A percentile compares a stretch with the other conserved stretches of the same genome.
Conservation (phyloP, 805 yeast genomes). For the Nakazawaea laoshanensis region DNA sequence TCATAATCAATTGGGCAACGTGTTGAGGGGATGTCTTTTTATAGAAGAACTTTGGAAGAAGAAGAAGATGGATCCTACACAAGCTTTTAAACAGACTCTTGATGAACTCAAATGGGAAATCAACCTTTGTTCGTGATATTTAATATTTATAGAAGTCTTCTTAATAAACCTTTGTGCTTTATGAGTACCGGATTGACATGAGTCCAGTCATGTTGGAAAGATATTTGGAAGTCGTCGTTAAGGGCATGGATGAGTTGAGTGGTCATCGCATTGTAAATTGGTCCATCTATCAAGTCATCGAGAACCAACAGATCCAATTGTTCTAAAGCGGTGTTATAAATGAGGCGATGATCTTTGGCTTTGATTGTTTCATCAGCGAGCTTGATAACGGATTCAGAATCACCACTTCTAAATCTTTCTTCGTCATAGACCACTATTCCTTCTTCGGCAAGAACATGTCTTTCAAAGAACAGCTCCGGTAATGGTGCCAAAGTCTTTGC, state of each 20-base stretch:
- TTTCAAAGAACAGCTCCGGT: conserved; percentile 16
- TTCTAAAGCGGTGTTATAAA: conserved; percentile 25
- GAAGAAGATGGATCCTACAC: background rate
- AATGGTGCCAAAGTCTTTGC: conserved; percentile 15
- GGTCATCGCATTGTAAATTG: background rate
- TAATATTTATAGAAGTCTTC: background rate
- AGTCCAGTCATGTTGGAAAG: conserved; percentile 1
- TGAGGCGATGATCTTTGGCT: conserved; percentile 1
- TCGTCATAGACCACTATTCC: conserved; percentile 21
- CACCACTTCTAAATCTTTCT: background rate
- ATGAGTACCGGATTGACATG: background rate
- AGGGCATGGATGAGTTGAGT: background rate
- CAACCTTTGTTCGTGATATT: background rate
- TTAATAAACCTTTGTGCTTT: background rate
- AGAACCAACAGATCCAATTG: conserved; percentile 32
- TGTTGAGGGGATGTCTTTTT: conserved; percentile 5
- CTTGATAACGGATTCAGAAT: too few relatives aligned
- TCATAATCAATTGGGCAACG: conserved; percentile 5
- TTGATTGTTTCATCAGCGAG: too few relatives aligned
- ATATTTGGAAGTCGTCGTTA: background rate
- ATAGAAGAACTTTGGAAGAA: background rate
- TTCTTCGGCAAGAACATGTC: conserved; percentile 24
- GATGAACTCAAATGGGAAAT: conserved; percentile 5
- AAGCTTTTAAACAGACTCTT: background rate
- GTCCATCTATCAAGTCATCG: conserved; percentile 17